A percentile compares a stretch with the other conserved stretches of the same genome.
Evolutionary conservation across 2,329 filamentous ascomycete species (phyloP).

Genomic region (Aspergillus pseudoterreus): DNA sequence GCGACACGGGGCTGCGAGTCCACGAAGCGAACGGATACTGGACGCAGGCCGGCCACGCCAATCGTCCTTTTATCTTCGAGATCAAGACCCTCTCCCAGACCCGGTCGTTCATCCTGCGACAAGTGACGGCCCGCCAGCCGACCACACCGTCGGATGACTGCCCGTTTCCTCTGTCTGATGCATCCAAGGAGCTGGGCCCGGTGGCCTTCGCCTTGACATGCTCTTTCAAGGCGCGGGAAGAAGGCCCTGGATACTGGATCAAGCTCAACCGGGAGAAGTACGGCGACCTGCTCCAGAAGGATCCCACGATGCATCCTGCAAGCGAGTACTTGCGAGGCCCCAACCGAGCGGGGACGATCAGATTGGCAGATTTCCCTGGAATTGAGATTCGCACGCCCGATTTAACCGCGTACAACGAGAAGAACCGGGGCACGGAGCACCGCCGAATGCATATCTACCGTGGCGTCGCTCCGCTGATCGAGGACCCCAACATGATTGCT

Average conservation of each 20-base stretch:
- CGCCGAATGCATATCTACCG: background rate
- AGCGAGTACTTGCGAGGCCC: background rate
- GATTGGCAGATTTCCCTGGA: background rate
- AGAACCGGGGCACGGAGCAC: background rate
- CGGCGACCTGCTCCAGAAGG: background rate
- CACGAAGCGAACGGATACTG: slow-evolving; percentile 10
- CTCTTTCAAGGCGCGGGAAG: slow-evolving; percentile 3
- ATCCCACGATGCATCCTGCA: background rate
- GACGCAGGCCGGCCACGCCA: slow-evolving; percentile 5
- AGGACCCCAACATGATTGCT: background rate
- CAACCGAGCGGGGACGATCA: background rate
- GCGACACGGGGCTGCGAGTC: background rate
- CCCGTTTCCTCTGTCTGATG: slow-evolving; percentile 2
- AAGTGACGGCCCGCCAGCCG: slow-evolving; percentile 5
- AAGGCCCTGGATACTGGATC: background rate
- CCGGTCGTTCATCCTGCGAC: slow-evolving; percentile 4
- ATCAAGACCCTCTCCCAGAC: slow-evolving; percentile 21
- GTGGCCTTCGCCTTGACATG: slow-evolving; percentile 3
- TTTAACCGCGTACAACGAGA: background rate
- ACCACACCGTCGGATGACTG: slow-evolving; percentile 3
- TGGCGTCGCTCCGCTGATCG: background rate
- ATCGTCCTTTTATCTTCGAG: slow-evolving; percentile 11
- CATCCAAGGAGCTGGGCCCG: background rate
- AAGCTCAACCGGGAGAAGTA: slow-evolving; percentile 2
- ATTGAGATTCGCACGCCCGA: background rate